Evolutionary conservation across 2,329 filamentous ascomycete species (phyloP).

Genomic region (Daldinia eschscholtzii): DNA sequence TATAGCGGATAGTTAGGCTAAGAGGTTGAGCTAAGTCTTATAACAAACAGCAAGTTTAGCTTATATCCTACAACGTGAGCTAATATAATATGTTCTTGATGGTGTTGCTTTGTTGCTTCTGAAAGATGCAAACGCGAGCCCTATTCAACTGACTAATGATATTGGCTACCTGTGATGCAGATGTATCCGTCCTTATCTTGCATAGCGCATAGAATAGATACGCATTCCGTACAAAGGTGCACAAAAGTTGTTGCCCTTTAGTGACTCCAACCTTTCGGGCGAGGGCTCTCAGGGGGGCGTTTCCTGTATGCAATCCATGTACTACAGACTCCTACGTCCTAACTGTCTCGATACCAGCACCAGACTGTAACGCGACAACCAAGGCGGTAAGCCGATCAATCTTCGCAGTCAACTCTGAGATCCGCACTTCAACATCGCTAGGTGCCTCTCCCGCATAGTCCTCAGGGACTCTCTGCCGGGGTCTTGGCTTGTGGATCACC

Average conservation of each 20-base stretch:
- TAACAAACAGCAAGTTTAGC: background rate
- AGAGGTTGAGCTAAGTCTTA: background rate
- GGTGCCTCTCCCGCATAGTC: conserved; percentile 56
- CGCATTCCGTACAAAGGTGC: background rate
- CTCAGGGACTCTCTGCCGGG: conserved; percentile 45
- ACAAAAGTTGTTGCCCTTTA: background rate
- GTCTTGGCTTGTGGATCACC: conserved; percentile 40
- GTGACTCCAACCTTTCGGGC: background rate
- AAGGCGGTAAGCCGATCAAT: conserved; percentile 69
- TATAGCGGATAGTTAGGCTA: background rate
- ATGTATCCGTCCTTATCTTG: background rate
- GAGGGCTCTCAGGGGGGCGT: background rate
- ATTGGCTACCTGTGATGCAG: background rate
- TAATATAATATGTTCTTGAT: background rate
- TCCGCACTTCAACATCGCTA: conserved; percentile 62
- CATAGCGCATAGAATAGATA: background rate
- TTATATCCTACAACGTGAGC: background rate
- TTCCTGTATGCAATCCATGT: background rate
- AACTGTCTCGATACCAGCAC: conserved; percentile 42
- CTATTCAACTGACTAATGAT: background rate
- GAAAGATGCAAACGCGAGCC: conserved; percentile 8
- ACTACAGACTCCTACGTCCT: conserved; percentile 35
- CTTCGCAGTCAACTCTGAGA: conserved; percentile 67
- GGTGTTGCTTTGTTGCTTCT: background rate
- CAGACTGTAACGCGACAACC: conserved; percentile 63